Base-by-base conservation (phyloP, 2,329 filamentous ascomycete genomes). In the Botrytis byssoidea region DNA sequence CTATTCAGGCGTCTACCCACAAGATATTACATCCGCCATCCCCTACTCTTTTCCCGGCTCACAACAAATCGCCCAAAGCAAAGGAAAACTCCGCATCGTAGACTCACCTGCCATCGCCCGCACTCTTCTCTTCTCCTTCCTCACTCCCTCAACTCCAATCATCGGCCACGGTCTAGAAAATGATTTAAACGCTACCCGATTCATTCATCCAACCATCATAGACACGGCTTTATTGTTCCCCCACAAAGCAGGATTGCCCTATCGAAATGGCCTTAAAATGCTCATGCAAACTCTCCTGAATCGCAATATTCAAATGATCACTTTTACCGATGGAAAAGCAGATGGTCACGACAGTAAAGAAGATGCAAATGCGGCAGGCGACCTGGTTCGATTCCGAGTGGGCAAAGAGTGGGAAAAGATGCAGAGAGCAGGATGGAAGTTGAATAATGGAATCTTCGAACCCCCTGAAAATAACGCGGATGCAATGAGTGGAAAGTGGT, bases 131-230 rank as follows among this genome's bases (percentile, higher is more conserved):
- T 93, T 97, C 82, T 87, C 88, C 0, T 86, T 93, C 71, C 87
- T 99, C 68, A 88, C 90, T 1, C 92, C 94, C 0, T 84, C 87
- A 0, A 99, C 95, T 0, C 93, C 95, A 0, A 83, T 99, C 0
- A 93, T 99, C 65, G 96, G 96, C 0, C 96, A 99, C 81, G 95
- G 94, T 0, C 89, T 98, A 14, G 96, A 99, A 79, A 99, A 99
- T 80, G 96, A 99, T 79, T 88, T 99, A 72, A 98, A 97, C 81
- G 73, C 91, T 3, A 86, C 92, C 59, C 92, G 95, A 51, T 88
- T 98, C 69, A 90, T 97, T 63, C 96, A 98, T 79, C 93, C 92
- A 0, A 92, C 88, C 0, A 86, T 98, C 71, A 88, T 98, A 79
- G 95, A 98, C 82, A 98, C 95, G 0, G 90, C 94, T 0, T 83